These are phyloP conservation scores for Corylus avellana DNA, from an alignment of 306 rosid species.

Conservation along the genomic window DNA sequence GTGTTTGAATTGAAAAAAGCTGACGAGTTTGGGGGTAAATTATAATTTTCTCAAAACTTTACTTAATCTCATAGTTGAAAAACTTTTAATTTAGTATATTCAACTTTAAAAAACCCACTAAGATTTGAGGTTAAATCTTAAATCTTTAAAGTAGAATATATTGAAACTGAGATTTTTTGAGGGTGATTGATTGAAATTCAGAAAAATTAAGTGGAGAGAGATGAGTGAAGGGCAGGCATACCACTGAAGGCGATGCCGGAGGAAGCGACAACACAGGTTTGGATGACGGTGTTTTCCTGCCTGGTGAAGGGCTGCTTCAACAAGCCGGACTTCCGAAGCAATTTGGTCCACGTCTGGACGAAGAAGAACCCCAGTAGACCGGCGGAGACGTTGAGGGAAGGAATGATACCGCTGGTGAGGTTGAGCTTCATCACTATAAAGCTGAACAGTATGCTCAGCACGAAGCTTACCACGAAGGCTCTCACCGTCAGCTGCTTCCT, in stretches of 20 bases:
- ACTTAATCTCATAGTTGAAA: no score
- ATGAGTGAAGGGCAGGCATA: conserved; percentile 8
- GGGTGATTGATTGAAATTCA: no score
- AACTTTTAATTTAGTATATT: no score
- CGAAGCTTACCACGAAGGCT: conserved; percentile 29
- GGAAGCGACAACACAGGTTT: conserved; percentile 63
- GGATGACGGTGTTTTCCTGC: conserved; percentile 64
- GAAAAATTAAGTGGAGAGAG: background rate
- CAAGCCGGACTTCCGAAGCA: conserved; percentile 13
- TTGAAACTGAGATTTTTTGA: no score
- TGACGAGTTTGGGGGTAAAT: no score
- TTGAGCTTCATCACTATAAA: conserved; percentile 30
- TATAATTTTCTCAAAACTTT: no score
- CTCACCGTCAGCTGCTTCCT: conserved; percentile 21
- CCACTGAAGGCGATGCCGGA: conserved; percentile 66
- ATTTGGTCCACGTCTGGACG: conserved; percentile 28
- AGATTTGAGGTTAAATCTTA: no score
- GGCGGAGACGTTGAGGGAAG: conserved; percentile 35
- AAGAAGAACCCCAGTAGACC: conserved; percentile 33
- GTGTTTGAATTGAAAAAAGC: no score
- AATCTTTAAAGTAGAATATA: no score
- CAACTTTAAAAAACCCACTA: no score
- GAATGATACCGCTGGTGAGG: conserved; percentile 29
- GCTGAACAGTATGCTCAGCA: conserved; percentile 21
- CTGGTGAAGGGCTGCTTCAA: conserved; percentile 46